Base-by-base conservation (phyloP, 148 eudicot genomes). In the Gaultheria prostrata region DNA sequence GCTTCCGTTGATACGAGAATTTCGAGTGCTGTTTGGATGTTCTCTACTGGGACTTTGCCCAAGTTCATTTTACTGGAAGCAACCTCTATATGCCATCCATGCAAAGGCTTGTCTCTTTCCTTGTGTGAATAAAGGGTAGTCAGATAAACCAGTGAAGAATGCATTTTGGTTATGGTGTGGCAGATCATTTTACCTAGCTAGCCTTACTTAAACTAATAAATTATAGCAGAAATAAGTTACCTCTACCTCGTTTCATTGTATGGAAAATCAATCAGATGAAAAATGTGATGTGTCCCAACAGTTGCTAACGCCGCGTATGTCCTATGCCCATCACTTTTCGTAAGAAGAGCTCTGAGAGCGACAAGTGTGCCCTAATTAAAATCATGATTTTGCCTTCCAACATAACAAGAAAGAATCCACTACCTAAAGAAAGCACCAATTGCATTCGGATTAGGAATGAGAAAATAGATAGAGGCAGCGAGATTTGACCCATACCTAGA, bases 21-120 rank as follows among this genome's bases (percentile, higher is more conserved):
- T 89, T 87, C 49, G 82, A 85, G 81, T 83, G 90, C 76, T 86
- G 87, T 57, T 73, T 81, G 86, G 85, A 88, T 46, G 45, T 81
- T 10, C 51, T 82, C 75, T 83, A 85, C 72, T 88, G 86, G 49
- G 21, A 35, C 18, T 83, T 84, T 18, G 24, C 2, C 76, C 79
- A 32, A 53, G 2, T 78, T 26, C 75, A 71, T 71, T 70, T 65
- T 71, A 69, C 45, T 32, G 30, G 74, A 69, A 32, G 43, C 74
- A 28, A 14, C 30, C 39, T 28, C 35, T 30, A 69, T 30, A 20
- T 28, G 20, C 18, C 18, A 13, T 32, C 18, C 18, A 13, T 32
- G 45, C 8, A 15, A 28, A 14, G 6, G 74, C 43, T 69, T 69
- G 21, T 14, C 20, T 59, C 65, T 59, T 59, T 20, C 24, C 65